Conservation (phyloP, 75 land plant genomes). For the Chamaecyparis obtusa region DNA sequence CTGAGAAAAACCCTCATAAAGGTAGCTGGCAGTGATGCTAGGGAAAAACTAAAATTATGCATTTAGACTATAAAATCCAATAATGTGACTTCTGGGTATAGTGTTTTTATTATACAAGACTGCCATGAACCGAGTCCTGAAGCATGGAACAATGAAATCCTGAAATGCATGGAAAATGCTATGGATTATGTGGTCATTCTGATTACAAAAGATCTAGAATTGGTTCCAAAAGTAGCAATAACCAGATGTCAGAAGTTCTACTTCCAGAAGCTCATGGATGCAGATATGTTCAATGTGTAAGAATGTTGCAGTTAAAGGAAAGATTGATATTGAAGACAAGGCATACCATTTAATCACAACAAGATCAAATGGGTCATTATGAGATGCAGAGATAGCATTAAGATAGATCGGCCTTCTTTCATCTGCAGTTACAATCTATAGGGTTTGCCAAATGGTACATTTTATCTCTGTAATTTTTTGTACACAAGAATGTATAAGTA, state of each 20-base stretch:
- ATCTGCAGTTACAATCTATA: slow-evolving; percentile 48
- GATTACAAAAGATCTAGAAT: slow-evolving; percentile 67
- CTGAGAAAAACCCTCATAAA: slow-evolving; percentile 53
- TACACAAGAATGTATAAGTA: background rate
- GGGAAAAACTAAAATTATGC: slow-evolving; percentile 45
- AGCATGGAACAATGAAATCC: slow-evolving; percentile 52
- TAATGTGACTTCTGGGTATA: slow-evolving; percentile 37
- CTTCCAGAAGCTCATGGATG: slow-evolving; percentile 63
- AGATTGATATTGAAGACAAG: slow-evolving; percentile 52
- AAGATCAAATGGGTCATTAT: slow-evolving; percentile 69
- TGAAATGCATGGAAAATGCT: slow-evolving; percentile 59
- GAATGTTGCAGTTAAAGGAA: slow-evolving; percentile 45
- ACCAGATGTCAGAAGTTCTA: slow-evolving; percentile 73
- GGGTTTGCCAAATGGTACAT: slow-evolving; percentile 29
- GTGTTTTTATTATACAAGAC: slow-evolving; percentile 68
- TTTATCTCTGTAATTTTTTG: slow-evolving; percentile 31
- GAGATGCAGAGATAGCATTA: slow-evolving; percentile 79
- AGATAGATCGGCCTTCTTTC: slow-evolving; percentile 81
- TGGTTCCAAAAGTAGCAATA: slow-evolving; percentile 50
- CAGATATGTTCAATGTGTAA: slow-evolving; percentile 45
- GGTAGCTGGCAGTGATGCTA: slow-evolving; percentile 35
- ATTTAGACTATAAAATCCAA: slow-evolving; percentile 16
- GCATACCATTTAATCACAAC: slow-evolving; percentile 62
- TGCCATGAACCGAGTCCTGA: slow-evolving; percentile 60
- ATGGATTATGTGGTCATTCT: slow-evolving; percentile 54